A percentile compares a stretch with the other conserved stretches of the same genome.
Conservation (phyloP, 768 basidiomycete genomes). For the Filobasidium floriforme region DNA sequence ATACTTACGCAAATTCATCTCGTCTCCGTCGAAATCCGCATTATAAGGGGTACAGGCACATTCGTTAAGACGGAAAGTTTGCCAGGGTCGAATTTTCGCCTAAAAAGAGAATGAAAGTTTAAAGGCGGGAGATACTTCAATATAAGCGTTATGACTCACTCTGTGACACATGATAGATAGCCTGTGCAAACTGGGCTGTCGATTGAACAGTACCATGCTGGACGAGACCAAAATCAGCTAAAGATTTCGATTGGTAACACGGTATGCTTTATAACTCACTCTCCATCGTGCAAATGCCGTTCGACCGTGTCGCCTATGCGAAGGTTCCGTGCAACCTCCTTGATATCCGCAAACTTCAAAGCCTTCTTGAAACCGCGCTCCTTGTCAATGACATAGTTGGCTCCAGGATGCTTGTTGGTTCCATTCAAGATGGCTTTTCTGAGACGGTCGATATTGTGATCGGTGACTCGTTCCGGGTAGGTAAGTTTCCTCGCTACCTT, state of each 20-base stretch:
- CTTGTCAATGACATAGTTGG: conserved; percentile 83
- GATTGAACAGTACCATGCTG: conserved; percentile 88
- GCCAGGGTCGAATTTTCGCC: conserved; percentile 86
- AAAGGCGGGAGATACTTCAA: not conserved
- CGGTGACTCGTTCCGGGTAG: conserved; percentile 89
- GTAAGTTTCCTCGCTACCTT: conserved; percentile 90
- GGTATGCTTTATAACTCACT: conserved; percentile 49
- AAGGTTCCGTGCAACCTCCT: conserved; percentile 70
- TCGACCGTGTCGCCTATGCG: conserved; percentile 87
- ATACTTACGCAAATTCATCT: conserved; percentile 92
- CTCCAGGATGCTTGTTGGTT: conserved; percentile 83
- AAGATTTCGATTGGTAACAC: not conserved
- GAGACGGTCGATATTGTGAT: conserved; percentile 74
- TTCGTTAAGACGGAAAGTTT: conserved; percentile 93
- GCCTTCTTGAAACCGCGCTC: conserved; percentile 72
- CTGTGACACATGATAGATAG: conserved; percentile 98
- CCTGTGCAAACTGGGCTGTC: conserved; percentile 97
- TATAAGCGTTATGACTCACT: conserved; percentile 48
- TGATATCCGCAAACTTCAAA: conserved; percentile 74
- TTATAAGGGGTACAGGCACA: conserved; percentile 99
- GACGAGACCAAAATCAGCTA: conserved; percentile 10
- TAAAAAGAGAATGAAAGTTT: conserved; percentile 44
- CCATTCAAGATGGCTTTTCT: conserved; percentile 77
- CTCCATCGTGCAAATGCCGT: conserved; percentile 87
- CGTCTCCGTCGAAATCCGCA: conserved; percentile 98